Percentiles rank a stretch among this genome's conserved stretches.
Evolutionary conservation across 73 alveolate genomes (phyloP).

Genomic region (Paramecium pentaurelia): DNA sequence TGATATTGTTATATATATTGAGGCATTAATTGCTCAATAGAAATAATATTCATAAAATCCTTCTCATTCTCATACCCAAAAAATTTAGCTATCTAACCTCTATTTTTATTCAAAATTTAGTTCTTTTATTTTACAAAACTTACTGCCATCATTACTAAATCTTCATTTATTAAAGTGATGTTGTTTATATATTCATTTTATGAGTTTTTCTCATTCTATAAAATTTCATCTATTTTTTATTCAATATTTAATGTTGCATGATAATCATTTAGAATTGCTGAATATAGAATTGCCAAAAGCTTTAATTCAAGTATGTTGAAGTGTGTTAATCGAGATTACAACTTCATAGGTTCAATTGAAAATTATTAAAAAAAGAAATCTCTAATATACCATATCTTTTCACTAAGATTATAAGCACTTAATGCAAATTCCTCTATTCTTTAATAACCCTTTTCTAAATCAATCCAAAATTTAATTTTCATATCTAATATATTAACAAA

Average conservation of each 20-base stretch:
- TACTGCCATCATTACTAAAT: background rate
- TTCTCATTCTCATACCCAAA: slow-evolving; percentile 10
- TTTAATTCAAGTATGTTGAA: background rate
- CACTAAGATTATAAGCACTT: background rate
- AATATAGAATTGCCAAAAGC: background rate
- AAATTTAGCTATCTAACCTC: background rate
- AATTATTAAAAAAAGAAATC: background rate
- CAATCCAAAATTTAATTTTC: background rate
- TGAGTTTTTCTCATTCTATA: background rate
- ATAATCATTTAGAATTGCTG: background rate
- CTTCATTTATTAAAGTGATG: background rate
- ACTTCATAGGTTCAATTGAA: background rate
- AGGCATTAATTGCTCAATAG: background rate
- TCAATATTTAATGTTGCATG: background rate
- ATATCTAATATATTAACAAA: background rate
- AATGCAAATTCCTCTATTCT: background rate
- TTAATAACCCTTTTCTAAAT: background rate
- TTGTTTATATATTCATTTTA: background rate
- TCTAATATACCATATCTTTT: background rate
- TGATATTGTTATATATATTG: background rate
- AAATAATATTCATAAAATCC: background rate
- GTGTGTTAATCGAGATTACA: background rate
- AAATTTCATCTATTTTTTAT: background rate
- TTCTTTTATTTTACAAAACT: background rate
- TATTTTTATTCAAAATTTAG: background rate